A percentile compares a stretch with the other conserved stretches of the same genome.
Evolutionary conservation across 148 eudicot species (phyloP).

Genomic region (Camellia lanceoleosa): DNA sequence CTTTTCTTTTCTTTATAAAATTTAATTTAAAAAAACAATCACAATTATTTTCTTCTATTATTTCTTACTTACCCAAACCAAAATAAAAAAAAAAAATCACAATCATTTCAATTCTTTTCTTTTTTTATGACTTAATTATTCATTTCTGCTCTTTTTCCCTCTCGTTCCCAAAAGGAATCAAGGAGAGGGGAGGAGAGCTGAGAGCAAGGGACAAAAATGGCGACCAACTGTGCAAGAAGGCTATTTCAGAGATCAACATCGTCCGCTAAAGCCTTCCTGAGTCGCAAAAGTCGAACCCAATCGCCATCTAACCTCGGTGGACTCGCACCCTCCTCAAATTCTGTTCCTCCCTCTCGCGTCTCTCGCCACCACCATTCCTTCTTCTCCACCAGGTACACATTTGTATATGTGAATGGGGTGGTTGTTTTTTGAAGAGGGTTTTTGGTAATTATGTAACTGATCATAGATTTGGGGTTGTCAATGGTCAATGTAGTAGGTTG

Average conservation of each 20-base stretch:
- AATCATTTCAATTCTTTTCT: no score
- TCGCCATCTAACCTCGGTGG: constrained; percentile 26
- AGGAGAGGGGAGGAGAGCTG: no score
- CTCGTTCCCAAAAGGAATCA: not conserved
- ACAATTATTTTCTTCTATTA: no score
- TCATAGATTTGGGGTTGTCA: not conserved
- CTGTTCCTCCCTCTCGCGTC: not conserved
- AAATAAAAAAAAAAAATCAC: no score
- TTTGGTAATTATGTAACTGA: not conserved
- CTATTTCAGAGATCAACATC: constrained; percentile 23
- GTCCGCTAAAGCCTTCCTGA: constrained; percentile 15
- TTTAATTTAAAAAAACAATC: no score
- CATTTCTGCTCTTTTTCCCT: no score
- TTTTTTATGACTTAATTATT: no score
- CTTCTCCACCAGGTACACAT: constrained; percentile 27
- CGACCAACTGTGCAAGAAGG: constrained; percentile 25
- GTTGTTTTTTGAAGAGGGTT: not conserved
- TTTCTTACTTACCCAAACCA: no score
- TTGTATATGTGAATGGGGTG: no score
- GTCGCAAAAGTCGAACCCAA: constrained; percentile 9
- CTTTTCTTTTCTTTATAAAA: no score
- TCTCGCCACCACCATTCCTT: constrained; percentile 21
- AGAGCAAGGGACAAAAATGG: constrained; percentile 18
- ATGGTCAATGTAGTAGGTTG: constrained; percentile 24
- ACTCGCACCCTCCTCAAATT: constrained; percentile 17